Percentiles rank a stretch among this genome's conserved stretches.
Evolutionary conservation across 441 rosid species (phyloP).

Genomic region (Erodium chrysanthum): DNA sequence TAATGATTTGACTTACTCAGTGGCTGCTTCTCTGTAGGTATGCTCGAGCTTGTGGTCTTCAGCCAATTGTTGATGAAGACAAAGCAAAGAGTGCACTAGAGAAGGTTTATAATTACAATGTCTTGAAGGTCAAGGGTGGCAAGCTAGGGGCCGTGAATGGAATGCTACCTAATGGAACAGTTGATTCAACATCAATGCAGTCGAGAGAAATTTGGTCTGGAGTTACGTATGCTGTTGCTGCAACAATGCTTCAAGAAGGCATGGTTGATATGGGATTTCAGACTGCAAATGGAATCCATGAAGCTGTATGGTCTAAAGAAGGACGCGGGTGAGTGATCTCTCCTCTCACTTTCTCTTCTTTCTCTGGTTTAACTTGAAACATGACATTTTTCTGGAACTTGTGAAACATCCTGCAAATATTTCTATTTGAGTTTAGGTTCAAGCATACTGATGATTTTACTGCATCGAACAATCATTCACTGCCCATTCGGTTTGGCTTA

Average conservation of each 20-base stretch:
- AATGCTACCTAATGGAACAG: conserved; percentile 74
- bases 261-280: conserved; percentile 56
- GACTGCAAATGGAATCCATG: conserved; percentile 64
- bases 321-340: conserved; percentile 61
- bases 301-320: conserved; percentile 68
- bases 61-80: conserved; percentile 55
- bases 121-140: conserved; percentile 67
- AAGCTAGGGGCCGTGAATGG: conserved; percentile 82
- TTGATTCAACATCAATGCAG: conserved; percentile 67
- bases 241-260: conserved; percentile 79
- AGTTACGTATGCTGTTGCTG: conserved; percentile 81
- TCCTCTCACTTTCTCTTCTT: not conserved
- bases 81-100: conserved; percentile 54
- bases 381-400: too few relatives aligned
- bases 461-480: too few relatives aligned
- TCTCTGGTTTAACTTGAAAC: too few relatives aligned
- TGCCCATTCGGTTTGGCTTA: too few relatives aligned
- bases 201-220: conserved; percentile 90
- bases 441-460: too few relatives aligned
- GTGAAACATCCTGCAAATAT: too few relatives aligned
- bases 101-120: conserved; percentile 61
- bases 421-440: too few relatives aligned
- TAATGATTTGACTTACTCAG: not conserved
- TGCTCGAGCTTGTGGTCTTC: conserved; percentile 67
- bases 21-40: conserved; percentile 38